Conservation (phyloP, 1,284 basidiomycete genomes). For the Malassezia yamatoensis region DNA sequence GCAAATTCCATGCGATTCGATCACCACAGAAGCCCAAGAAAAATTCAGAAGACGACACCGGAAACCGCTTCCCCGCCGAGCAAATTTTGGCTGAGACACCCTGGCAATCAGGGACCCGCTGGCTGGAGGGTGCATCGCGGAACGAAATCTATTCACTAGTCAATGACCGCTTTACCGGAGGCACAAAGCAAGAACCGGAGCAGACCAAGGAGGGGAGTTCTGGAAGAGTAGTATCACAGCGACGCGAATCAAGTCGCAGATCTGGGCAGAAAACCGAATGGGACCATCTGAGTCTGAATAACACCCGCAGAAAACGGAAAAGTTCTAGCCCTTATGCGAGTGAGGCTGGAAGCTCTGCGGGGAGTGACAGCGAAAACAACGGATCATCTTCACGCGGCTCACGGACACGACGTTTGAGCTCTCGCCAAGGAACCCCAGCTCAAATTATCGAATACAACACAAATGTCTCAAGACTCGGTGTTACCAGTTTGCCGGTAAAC, state of each 20-base stretch:
- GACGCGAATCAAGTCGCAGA: slow-evolving; percentile 29
- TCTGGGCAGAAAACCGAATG: slow-evolving; percentile 30
- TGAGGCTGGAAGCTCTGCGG: neutral
- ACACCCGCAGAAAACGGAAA: slow-evolving; percentile 36
- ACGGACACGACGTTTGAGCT: slow-evolving; percentile 2
- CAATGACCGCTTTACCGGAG: slow-evolving; percentile 41
- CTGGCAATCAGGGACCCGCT: slow-evolving; percentile 1
- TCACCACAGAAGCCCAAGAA: neutral
- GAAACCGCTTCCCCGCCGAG: neutral
- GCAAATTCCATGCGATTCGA: slow-evolving; percentile 12
- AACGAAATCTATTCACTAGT: slow-evolving; percentile 26
- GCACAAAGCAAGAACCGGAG: slow-evolving; percentile 34
- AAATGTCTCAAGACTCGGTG: neutral
- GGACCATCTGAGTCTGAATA: slow-evolving; percentile 38
- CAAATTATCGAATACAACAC: neutral
- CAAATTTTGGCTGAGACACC: slow-evolving; percentile 5
- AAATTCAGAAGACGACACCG: neutral
- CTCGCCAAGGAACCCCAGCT: slow-evolving; percentile 9
- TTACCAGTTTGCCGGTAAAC: slow-evolving; percentile 7
- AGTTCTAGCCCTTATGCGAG: slow-evolving; percentile 35
- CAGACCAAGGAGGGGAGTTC: slow-evolving; percentile 30
- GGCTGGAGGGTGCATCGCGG: slow-evolving; percentile 8
- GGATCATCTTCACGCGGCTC: neutral
- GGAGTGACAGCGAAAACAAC: slow-evolving; percentile 5
- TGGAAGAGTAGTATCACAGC: slow-evolving; percentile 21